phyloP scores from a whole-genome alignment of 768 basidiomycete species.

The Hysterangium stoloniferum region DNA sequence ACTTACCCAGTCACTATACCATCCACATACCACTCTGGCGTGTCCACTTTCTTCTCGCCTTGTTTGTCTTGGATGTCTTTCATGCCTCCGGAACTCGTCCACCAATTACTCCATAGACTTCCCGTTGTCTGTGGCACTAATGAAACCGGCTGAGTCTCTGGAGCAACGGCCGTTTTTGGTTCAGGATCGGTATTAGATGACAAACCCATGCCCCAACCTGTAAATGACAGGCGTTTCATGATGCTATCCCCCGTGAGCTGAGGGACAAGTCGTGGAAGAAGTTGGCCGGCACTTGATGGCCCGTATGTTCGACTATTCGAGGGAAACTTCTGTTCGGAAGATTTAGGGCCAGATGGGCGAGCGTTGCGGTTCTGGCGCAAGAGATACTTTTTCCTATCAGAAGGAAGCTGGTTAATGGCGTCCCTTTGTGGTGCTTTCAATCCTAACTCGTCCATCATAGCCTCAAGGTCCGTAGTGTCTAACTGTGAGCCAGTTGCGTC shows the following conservation, averaged over 20 bases:
- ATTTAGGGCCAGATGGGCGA: conserved; percentile 27
- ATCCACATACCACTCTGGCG: conserved; percentile 58
- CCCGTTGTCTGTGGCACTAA: conserved; percentile 59
- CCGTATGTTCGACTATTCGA: conserved; percentile 43
- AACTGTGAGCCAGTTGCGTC: conserved; percentile 23
- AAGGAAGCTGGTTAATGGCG: conserved; percentile 53
- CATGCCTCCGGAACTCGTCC: conserved; percentile 58
- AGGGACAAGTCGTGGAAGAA: conserved; percentile 63
- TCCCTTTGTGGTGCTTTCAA: conserved; percentile 62
- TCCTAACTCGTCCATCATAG: conserved; percentile 69
- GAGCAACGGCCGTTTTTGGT: conserved; percentile 27
- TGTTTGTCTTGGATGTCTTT: conserved; percentile 23
- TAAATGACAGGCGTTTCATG: conserved; percentile 60
- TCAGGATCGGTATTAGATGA: conserved; percentile 25
- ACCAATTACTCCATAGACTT: conserved; percentile 70
- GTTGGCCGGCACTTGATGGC: conserved; percentile 45
- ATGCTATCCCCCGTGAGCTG: conserved; percentile 70
- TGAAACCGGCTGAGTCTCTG: conserved; percentile 30
- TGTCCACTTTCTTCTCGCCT: conserved; percentile 29
- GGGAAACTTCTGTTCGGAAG: conserved; percentile 20
- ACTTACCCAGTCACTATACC: conserved; percentile 39
- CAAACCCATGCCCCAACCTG: conserved; percentile 44
- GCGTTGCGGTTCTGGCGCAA: conserved; percentile 48
- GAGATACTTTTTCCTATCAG: conserved; percentile 59
- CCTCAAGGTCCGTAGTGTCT: conserved; percentile 48